Evolutionary conservation across 352 stramenopile species (phyloP).

Genomic region (Peronospora farinosa): DNA sequence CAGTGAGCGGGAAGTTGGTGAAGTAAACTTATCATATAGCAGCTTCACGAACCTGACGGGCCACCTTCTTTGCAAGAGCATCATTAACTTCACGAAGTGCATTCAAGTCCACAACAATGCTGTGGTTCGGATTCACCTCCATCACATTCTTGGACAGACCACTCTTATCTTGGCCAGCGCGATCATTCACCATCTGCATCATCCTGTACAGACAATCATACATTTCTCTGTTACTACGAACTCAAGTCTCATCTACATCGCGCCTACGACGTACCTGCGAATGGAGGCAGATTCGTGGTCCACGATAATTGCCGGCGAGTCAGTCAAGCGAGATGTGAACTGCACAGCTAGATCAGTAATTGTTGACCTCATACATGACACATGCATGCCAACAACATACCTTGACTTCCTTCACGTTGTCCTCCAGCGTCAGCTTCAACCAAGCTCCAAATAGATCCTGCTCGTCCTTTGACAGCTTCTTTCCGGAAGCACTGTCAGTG

Average conservation of each 20-base stretch:
- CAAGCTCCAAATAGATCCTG: slow-evolving; percentile 88
- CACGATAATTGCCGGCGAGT: slow-evolving; percentile 98
- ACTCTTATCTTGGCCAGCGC: slow-evolving; percentile 44
- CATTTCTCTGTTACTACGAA: neutral
- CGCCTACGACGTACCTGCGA: slow-evolving; percentile 66
- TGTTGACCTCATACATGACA: neutral
- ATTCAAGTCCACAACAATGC: slow-evolving; percentile 93
- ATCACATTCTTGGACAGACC: slow-evolving; percentile 91
- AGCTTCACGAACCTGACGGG: slow-evolving; percentile 48
- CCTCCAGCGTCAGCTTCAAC: slow-evolving; percentile 88
- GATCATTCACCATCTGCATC: slow-evolving; percentile 97
- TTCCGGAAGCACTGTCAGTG: slow-evolving; percentile 34
- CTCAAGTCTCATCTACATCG: neutral
- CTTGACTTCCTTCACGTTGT: slow-evolving; percentile 86
- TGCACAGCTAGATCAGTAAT: slow-evolving; percentile 14
- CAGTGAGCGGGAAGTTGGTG: slow-evolving; percentile 1
- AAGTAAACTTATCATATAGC: neutral
- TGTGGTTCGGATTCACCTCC: slow-evolving; percentile 97
- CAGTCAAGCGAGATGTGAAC: slow-evolving; percentile 87
- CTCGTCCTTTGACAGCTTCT: slow-evolving; percentile 83
- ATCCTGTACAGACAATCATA: slow-evolving; percentile 55
- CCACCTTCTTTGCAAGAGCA: slow-evolving; percentile 80
- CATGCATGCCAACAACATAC: slow-evolving; percentile 17
- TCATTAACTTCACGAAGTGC: slow-evolving; percentile 76
- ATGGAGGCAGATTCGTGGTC: slow-evolving; percentile 97